Percentiles rank a stretch among this genome's conserved stretches.
Conservation (phyloP, 257 asterid genomes). For the Solanum clarkiae region DNA sequence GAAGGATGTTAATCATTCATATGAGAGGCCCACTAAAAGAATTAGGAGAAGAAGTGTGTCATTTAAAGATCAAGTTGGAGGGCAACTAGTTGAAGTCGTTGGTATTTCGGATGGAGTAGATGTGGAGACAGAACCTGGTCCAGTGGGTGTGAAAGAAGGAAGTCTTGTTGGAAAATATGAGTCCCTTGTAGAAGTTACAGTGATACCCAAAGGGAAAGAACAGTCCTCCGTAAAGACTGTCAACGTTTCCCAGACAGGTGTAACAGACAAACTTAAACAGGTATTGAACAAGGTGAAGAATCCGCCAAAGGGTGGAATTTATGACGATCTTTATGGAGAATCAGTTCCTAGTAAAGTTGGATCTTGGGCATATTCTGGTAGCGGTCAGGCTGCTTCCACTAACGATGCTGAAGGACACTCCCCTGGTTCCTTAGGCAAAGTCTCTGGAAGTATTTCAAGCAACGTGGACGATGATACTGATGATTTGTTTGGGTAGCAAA, state of each 20-base stretch:
- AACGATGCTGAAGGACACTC: slow-evolving; percentile 21
- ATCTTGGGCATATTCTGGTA: slow-evolving; percentile 65
- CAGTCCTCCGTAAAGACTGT: slow-evolving; percentile 36
- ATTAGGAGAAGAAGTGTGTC: slow-evolving; percentile 63
- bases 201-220: slow-evolving; percentile 82
- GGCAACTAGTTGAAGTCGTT: slow-evolving; percentile 71
- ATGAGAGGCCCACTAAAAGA: slow-evolving; percentile 62
- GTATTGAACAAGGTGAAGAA: slow-evolving; percentile 77
- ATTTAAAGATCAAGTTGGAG: slow-evolving; percentile 87
- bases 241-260: slow-evolving; percentile 40
- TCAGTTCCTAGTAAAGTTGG: slow-evolving; percentile 69
- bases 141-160: slow-evolving; percentile 92
- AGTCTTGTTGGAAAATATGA: slow-evolving; percentile 96
- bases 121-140: slow-evolving; percentile 96
- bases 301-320: slow-evolving; percentile 70
- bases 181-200: slow-evolving; percentile 74
- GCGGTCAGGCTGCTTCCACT: slow-evolving; percentile 24
- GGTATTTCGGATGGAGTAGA: slow-evolving; percentile 92
- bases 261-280: slow-evolving; percentile 74
- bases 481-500: slow-evolving; percentile 79
- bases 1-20: slow-evolving; percentile 15
- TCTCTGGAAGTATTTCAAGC: slow-evolving; percentile 17
- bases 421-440: slow-evolving; percentile 12
- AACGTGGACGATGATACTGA: slow-evolving; percentile 37
- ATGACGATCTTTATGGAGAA: slow-evolving; percentile 89